These are phyloP conservation scores for Spathaspora arborariae DNA, from an alignment of 805 yeast genomes.

Conservation along the genomic window DNA sequence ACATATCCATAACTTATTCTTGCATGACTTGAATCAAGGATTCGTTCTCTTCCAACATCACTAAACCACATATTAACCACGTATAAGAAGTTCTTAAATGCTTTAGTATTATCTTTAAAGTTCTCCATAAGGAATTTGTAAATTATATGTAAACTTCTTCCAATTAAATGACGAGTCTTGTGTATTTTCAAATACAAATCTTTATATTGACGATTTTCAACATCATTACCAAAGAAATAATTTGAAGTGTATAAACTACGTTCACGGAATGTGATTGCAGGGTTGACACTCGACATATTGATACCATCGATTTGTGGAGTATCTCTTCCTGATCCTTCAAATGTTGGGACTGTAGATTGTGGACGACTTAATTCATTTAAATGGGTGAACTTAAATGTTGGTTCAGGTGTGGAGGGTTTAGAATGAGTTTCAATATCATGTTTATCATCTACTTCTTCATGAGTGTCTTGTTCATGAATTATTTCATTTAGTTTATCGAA, in stretches of 20 bases:
- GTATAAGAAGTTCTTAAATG: conserved; percentile 58
- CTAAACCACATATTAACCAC: conserved; percentile 73
- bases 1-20: conserved; percentile 53
- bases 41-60: conserved; percentile 72
- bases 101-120: conserved; percentile 59
- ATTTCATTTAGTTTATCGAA: conserved; percentile 15
- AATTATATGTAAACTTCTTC: conserved; percentile 58
- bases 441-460: conserved; percentile 7
- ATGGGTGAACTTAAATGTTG: background rate
- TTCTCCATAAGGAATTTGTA: conserved; percentile 43
- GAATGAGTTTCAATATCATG: conserved; percentile 9
- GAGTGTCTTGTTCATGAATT: conserved; percentile 19
- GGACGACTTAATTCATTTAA: conserved; percentile 7
- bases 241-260: conserved; percentile 59
- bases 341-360: conserved; percentile 13
- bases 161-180: conserved; percentile 54
- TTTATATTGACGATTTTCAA: conserved; percentile 37
- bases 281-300: conserved; percentile 47
- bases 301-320: conserved; percentile 43
- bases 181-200: conserved; percentile 47
- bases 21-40: conserved; percentile 55
- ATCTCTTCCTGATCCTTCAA: conserved; percentile 40
- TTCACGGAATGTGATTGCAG: conserved; percentile 55
- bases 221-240: conserved; percentile 59
- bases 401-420: background rate